Conservation (phyloP, 331 rosid genomes). For the Quercus phellos region DNA sequence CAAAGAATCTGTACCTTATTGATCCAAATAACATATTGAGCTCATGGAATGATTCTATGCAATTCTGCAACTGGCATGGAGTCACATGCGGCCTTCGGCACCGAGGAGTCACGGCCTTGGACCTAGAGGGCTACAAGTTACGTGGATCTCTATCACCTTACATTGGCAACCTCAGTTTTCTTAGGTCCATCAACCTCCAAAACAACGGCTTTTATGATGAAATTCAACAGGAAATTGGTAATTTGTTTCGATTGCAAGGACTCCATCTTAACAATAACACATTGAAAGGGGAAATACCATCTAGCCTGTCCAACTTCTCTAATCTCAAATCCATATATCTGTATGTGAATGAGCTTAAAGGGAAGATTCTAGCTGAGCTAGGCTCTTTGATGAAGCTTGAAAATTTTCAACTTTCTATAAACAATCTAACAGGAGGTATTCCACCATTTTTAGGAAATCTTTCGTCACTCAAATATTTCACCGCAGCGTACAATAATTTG, state of each 20-base stretch:
- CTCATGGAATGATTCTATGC: too few species aligned
- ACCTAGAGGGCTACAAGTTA: too few species aligned
- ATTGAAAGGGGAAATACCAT: too few species aligned
- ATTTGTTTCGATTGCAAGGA: neutral
- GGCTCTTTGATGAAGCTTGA: neutral
- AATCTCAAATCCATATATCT: accelerated
- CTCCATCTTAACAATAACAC: too few species aligned
- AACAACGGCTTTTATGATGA: neutral
- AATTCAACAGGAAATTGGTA: neutral
- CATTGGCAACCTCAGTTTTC: neutral
- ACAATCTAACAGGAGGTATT: conserved; percentile 1
- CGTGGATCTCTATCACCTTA: neutral
- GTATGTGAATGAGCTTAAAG: neutral
- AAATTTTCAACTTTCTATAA: neutral
- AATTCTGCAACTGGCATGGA: neutral
- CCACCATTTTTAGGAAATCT: neutral
- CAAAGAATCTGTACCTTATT: too few species aligned
- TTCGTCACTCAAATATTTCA: neutral
- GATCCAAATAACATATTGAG: too few species aligned
- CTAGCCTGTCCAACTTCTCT: accelerated
- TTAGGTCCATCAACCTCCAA: too few species aligned
- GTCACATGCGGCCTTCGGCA: neutral
- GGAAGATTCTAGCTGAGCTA: neutral
- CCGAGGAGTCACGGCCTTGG: neutral
- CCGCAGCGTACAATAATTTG: conserved; percentile 12